Evolutionary conservation across 441 rosid species (phyloP).

Genomic region (Breynia disticha): DNA sequence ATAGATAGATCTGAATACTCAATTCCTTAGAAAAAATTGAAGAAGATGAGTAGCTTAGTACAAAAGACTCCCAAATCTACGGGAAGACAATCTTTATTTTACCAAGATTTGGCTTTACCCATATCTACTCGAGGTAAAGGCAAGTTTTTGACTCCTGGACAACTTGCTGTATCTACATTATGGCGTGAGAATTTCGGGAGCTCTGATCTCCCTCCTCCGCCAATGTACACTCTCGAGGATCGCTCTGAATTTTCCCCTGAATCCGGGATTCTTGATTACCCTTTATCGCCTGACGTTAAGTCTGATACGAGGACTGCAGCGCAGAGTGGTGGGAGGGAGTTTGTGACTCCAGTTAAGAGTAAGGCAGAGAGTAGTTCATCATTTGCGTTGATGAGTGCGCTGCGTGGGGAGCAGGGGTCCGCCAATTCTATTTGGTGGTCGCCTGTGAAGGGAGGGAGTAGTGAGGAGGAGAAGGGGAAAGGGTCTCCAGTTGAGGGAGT

Average conservation of each 20-base stretch:
- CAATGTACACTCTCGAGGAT: slow-evolving; percentile 77
- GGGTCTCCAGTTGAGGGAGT: slow-evolving; percentile 92
- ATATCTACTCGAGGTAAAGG: slow-evolving; percentile 67
- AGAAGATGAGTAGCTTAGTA: slow-evolving; percentile 49
- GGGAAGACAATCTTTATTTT: slow-evolving; percentile 71
- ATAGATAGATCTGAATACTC: neutral
- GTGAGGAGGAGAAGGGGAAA: slow-evolving; percentile 74
- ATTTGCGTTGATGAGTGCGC: slow-evolving; percentile 46
- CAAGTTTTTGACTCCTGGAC: slow-evolving; percentile 66
- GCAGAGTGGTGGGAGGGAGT: slow-evolving; percentile 42
- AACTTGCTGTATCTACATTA: slow-evolving; percentile 82
- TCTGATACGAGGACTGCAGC: slow-evolving; percentile 50
- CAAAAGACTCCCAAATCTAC: slow-evolving; percentile 62
- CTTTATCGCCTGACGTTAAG: slow-evolving; percentile 52
- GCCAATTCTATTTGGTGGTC: slow-evolving; percentile 75
- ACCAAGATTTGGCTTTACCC: slow-evolving; percentile 82
- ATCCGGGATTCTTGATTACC: slow-evolving; percentile 69
- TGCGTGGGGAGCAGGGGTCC: slow-evolving; percentile 50
- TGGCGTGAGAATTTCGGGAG: slow-evolving; percentile 83
- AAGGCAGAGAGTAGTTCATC: slow-evolving; percentile 52
- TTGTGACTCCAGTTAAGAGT: slow-evolving; percentile 43
- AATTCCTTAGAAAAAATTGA: neutral
- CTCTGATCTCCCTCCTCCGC: slow-evolving; percentile 94
- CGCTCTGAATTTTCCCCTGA: slow-evolving; percentile 84
- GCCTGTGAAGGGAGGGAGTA: slow-evolving; percentile 35